Percentiles rank a stretch among this genome's conserved stretches.
phyloP scores from a whole-genome alignment of 2,329 filamentous ascomycete genomes.

The Aureobasidium uvarum region DNA sequence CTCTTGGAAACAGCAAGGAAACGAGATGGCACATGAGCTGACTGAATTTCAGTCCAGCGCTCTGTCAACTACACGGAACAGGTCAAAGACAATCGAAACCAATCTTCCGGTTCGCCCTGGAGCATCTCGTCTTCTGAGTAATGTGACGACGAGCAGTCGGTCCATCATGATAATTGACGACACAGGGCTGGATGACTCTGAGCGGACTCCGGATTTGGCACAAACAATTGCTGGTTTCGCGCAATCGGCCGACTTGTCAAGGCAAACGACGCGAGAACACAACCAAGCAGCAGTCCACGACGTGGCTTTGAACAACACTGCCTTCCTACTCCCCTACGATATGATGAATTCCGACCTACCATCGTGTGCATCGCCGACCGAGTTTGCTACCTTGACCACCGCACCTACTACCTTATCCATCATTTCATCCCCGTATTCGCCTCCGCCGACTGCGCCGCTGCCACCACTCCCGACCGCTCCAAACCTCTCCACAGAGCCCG shows the following conservation, averaged over 20 bases:
- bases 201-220: conserved; percentile 16
- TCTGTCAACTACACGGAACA: not conserved
- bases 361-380: not conserved
- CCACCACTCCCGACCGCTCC: not conserved
- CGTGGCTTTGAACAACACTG: conserved; percentile 18
- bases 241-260: not conserved
- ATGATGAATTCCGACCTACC: not conserved
- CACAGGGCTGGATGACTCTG: conserved; percentile 50
- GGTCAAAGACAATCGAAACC: conserved; percentile 21
- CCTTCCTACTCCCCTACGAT: conserved; percentile 13
- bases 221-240: conserved; percentile 13
- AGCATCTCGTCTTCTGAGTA: conserved; percentile 43
- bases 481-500: not conserved
- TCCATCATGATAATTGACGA: conserved; percentile 85
- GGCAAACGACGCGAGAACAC: conserved; percentile 11
- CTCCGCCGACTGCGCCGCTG: conserved; percentile 13
- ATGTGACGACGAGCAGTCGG: conserved; percentile 76
- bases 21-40: conserved; percentile 4
- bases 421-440: conserved; percentile 16
- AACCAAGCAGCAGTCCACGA: conserved; percentile 9
- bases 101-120: conserved; percentile 6
- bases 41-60: not conserved
- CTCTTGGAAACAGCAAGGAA: conserved; percentile 22
- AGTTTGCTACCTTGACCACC: not conserved
- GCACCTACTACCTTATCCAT: not conserved